Conservation (phyloP, 1,284 basidiomycete genomes). For the Amylostereum areolatum region DNA sequence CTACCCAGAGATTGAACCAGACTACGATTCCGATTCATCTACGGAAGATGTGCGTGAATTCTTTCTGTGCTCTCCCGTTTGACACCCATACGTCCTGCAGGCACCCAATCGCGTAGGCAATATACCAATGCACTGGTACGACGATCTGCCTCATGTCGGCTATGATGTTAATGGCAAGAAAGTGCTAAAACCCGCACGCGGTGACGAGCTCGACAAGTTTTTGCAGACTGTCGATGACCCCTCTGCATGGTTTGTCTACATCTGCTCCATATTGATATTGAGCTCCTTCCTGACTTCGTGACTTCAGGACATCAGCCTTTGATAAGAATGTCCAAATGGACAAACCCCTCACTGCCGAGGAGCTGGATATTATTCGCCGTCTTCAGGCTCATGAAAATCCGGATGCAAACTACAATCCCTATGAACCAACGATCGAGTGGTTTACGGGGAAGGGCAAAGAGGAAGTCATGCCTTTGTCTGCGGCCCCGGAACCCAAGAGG, state of each 20-base stretch:
- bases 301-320: slow-evolving; percentile 80
- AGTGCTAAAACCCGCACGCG: slow-evolving; percentile 89
- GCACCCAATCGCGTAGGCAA: slow-evolving; percentile 92
- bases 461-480: slow-evolving; percentile 88
- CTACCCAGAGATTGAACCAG: slow-evolving; percentile 92
- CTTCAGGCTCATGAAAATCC: slow-evolving; percentile 90
- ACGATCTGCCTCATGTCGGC: slow-evolving; percentile 98
- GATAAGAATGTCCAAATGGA: slow-evolving; percentile 87
- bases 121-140: slow-evolving; percentile 98
- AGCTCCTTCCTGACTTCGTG: slow-evolving; percentile 1
- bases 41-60: slow-evolving; percentile 82
- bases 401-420: slow-evolving; percentile 85
- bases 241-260: slow-evolving; percentile 66
- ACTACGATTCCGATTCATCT: slow-evolving; percentile 95
- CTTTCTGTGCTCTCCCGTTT: slow-evolving; percentile 4
- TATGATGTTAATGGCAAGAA: slow-evolving; percentile 96
- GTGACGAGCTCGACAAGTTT: slow-evolving; percentile 98
- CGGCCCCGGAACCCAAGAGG: slow-evolving; percentile 92
- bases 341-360: slow-evolving; percentile 84
- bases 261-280: neutral
- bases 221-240: slow-evolving; percentile 92
- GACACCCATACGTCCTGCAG: slow-evolving; percentile 39
- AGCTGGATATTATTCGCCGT: slow-evolving; percentile 92
- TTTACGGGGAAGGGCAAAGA: slow-evolving; percentile 91
- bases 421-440: slow-evolving; percentile 93